A percentile compares a stretch with the other conserved stretches of the same genome.
phyloP scores from a whole-genome alignment of 306 rosid species.

The Bauhinia variegata region DNA sequence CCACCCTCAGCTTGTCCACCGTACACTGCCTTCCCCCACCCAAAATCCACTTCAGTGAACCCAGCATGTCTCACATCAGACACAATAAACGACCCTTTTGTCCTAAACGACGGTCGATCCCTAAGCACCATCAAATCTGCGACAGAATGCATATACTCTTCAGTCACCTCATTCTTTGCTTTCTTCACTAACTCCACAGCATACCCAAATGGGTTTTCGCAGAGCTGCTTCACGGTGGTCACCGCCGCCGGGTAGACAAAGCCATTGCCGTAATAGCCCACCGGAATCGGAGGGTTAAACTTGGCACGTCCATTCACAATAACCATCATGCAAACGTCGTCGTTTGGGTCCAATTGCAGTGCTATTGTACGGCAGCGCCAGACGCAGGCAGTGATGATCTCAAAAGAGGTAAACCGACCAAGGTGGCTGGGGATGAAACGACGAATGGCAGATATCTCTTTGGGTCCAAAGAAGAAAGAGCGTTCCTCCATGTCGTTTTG shows the following conservation, averaged over 20 bases:
- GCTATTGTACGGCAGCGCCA: not conserved
- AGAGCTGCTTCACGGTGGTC: not conserved
- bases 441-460: not conserved
- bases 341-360: not conserved
- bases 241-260: not conserved
- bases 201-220: not conserved
- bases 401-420: not conserved
- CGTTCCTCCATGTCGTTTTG: not conserved
- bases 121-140: constrained; percentile 28
- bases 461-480: not conserved
- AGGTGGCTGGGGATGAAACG: not conserved
- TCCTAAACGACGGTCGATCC: not conserved
- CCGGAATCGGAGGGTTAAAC: not conserved
- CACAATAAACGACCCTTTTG: not conserved
- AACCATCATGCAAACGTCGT: not conserved
- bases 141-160: constrained; percentile 36
- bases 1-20: constrained; percentile 2
- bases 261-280: not conserved
- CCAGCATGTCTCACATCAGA: not conserved
- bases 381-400: not conserved
- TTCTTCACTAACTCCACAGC: too few relatives aligned
- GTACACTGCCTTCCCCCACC: constrained; percentile 42
- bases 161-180: constrained; percentile 19
- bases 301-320: not conserved
- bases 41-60: constrained; percentile 33